A percentile compares a stretch with the other conserved stretches of the same genome.
Evolutionary conservation across 768 basidiomycete genomes (phyloP).

Genomic region (Hypholoma fasciculare): DNA sequence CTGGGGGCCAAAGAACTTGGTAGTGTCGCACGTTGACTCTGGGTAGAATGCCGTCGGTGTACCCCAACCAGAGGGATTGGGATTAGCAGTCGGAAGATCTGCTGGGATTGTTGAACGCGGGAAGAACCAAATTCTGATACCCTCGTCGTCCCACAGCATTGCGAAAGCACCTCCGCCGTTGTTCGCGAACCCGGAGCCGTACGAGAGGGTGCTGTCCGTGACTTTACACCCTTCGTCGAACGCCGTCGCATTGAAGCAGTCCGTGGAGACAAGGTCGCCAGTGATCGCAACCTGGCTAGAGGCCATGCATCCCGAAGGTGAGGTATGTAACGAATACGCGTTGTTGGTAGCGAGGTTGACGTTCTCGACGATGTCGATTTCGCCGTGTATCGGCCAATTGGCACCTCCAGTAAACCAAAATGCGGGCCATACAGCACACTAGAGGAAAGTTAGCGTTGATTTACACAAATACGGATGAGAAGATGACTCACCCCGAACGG

Average conservation of each 20-base stretch:
- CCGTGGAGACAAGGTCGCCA: slow-evolving; percentile 4
- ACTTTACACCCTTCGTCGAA: slow-evolving; percentile 4
- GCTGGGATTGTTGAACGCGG: slow-evolving; percentile 1
- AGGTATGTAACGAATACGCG: slow-evolving; percentile 8
- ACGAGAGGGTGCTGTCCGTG: slow-evolving; percentile 5
- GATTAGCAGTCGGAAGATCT: slow-evolving; percentile 4
- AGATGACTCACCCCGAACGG: slow-evolving; percentile 11
- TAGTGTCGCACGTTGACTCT: slow-evolving; percentile 5
- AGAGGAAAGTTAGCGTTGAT: not conserved
- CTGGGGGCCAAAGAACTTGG: slow-evolving; percentile 11
- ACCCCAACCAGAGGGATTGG: slow-evolving; percentile 7
- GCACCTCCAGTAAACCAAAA: slow-evolving; percentile 14
- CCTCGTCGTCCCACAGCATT: slow-evolving; percentile 11
- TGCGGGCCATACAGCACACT: slow-evolving; percentile 15
- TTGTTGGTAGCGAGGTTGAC: slow-evolving; percentile 13
- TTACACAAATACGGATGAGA: too few relatives aligned
- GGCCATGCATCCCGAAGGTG: slow-evolving; percentile 2
- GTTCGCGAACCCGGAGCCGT: slow-evolving; percentile 5
- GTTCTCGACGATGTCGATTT: slow-evolving; percentile 15
- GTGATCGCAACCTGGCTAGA: slow-evolving; percentile 1
- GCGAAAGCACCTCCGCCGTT: slow-evolving; percentile 11
- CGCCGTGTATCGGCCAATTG: slow-evolving; percentile 9
- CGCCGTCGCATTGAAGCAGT: slow-evolving; percentile 13
- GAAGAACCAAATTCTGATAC: slow-evolving; percentile 15
- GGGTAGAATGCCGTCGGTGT: slow-evolving; percentile 10